Conservation (phyloP, 768 basidiomycete species). For the Mycena albidolilacea region DNA sequence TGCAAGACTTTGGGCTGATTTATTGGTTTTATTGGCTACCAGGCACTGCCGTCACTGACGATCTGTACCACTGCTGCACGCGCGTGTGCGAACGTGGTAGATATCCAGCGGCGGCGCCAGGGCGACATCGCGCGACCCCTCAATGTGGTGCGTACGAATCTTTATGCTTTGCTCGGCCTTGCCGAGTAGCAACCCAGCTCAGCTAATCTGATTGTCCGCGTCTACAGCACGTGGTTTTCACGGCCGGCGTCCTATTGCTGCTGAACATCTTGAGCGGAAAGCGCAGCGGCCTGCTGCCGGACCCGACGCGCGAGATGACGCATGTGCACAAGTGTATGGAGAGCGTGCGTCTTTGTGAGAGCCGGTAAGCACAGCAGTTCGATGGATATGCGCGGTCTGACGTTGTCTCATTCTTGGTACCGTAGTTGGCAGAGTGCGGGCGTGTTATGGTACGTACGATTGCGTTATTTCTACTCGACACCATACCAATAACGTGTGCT, state of each 20-base stretch:
- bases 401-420: neutral
- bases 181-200: too few species aligned
- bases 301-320: constrained; percentile 66
- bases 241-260: constrained; percentile 50
- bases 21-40: too few species aligned
- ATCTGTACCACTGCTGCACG: too few species aligned
- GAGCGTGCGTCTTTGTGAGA: constrained; percentile 59
- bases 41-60: too few species aligned
- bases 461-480: neutral
- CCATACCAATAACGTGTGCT: constrained; percentile 37
- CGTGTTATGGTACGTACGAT: constrained; percentile 40
- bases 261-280: constrained; percentile 77
- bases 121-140: too few species aligned
- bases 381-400: neutral
- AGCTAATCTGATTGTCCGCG: too few species aligned
- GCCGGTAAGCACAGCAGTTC: constrained; percentile 45
- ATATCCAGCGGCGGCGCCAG: too few species aligned
- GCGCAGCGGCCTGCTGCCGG: constrained; percentile 59
- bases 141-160: too few species aligned
- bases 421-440: constrained; percentile 59
- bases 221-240: too few species aligned
- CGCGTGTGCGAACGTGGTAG: too few species aligned
- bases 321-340: constrained; percentile 74
- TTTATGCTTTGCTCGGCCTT: too few species aligned
- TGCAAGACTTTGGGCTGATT: too few species aligned